Conservation (phyloP, 805 yeast genomes). For the Lipomyces sp. region DNA sequence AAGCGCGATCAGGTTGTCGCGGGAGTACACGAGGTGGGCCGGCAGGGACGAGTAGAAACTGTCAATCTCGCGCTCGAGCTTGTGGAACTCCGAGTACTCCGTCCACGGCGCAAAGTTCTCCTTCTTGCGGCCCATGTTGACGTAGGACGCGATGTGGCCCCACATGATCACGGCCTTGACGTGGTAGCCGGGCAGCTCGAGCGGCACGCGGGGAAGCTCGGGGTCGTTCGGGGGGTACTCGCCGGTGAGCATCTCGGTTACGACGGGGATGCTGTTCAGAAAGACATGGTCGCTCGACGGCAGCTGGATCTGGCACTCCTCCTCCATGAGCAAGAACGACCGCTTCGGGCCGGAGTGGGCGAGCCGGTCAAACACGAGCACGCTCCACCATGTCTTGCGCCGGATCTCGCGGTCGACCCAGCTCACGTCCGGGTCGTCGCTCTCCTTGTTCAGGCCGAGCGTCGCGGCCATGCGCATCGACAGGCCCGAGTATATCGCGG, state of each 20-base stretch:
- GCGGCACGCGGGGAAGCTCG: slow-evolving; percentile 29
- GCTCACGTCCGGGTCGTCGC: slow-evolving; percentile 31
- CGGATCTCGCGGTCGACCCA: slow-evolving; percentile 39
- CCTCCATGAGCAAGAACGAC: slow-evolving; percentile 33
- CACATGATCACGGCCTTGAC: slow-evolving; percentile 31
- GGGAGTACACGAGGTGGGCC: slow-evolving; percentile 30
- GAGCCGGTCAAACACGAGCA: slow-evolving; percentile 38
- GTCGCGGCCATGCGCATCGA: slow-evolving; percentile 39
- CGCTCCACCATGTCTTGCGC: slow-evolving; percentile 40
- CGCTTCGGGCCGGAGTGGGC: slow-evolving; percentile 38
- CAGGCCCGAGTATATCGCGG: slow-evolving; percentile 39
- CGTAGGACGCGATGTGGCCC: slow-evolving; percentile 32
- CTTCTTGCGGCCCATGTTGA: slow-evolving; percentile 30
- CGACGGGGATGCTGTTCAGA: slow-evolving; percentile 32
- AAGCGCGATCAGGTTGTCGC: slow-evolving; percentile 30
- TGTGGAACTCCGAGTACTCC: slow-evolving; percentile 31
- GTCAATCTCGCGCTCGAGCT: slow-evolving; percentile 30
- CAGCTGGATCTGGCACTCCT: slow-evolving; percentile 32
- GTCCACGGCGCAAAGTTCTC: slow-evolving; percentile 37
- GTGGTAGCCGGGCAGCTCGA: slow-evolving; percentile 32
- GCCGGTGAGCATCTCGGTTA: slow-evolving; percentile 31
- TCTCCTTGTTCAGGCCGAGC: slow-evolving; percentile 35
- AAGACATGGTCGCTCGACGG: slow-evolving; percentile 36
- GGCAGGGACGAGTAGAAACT: slow-evolving; percentile 32
- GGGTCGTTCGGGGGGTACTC: slow-evolving; percentile 30